Percentiles rank a stretch among this genome's conserved stretches.
Conservation (phyloP, 176 grass and related monocot genomes). For the Triticum aestivum region DNA sequence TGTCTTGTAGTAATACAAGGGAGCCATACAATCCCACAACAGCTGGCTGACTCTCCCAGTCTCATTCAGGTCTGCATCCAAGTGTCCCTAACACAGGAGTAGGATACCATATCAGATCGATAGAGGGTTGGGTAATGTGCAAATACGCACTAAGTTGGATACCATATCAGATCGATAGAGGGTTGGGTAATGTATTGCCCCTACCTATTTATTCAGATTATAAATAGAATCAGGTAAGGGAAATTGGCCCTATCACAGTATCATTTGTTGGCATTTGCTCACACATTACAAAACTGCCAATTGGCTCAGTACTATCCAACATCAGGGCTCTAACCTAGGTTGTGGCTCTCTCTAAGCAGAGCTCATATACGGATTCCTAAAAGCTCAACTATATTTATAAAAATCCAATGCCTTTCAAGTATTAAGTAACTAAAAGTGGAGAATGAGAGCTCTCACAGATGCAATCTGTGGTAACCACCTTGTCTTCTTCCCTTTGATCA, state of each 20-base stretch:
- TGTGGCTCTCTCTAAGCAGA: no score
- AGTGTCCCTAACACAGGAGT: constrained; percentile 49
- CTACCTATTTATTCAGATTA: neutral
- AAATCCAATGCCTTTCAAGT: no score
- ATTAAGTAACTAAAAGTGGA: no score
- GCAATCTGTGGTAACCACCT: no score
- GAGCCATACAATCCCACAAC: constrained; percentile 52
- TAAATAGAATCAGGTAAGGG: neutral
- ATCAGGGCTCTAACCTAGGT: no score
- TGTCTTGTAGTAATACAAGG: neutral
- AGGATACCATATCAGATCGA: constrained; percentile 2
- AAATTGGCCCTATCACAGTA: neutral
- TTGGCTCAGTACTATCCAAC: neutral
- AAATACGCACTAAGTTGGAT: neutral
- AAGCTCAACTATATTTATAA: no score
- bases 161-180: neutral
- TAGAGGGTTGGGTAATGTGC: neutral
- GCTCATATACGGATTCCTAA: no score
- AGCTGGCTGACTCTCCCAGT: constrained; percentile 68
- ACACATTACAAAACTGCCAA: neutral
- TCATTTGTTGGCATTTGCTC: neutral
- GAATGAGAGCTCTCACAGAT: no score
- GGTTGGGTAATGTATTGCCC: neutral
- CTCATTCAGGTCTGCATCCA: constrained; percentile 82
- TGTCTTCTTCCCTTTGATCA: no score